Conservation (phyloP, 2,329 filamentous ascomycete genomes). For the Sporothrix brasiliensis region DNA sequence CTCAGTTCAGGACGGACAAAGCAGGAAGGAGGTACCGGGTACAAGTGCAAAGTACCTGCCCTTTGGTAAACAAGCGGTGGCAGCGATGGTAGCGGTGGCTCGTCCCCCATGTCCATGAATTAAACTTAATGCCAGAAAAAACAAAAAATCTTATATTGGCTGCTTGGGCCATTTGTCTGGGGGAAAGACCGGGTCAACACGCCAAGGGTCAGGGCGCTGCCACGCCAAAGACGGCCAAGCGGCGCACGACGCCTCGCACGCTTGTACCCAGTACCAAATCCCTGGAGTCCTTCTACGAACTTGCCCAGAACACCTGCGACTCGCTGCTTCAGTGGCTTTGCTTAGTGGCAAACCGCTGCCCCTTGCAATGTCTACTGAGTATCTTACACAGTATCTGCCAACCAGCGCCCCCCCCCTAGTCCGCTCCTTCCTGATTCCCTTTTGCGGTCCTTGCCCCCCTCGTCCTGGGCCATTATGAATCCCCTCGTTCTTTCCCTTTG, state of each 20-base stretch:
- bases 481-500: not conserved
- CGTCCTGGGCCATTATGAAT: not conserved
- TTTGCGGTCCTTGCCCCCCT: not conserved
- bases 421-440: conserved; percentile 9
- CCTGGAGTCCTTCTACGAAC: not conserved
- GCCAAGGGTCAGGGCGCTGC: conserved; percentile 3
- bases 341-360: not conserved
- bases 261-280: conserved; percentile 1
- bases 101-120: conserved; percentile 12
- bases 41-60: conserved; percentile 17
- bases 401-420: not conserved
- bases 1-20: not conserved
- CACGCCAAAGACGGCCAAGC: conserved; percentile 14
- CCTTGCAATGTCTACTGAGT: not conserved
- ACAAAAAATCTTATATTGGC: conserved; percentile 2
- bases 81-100: not conserved
- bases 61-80: too few species aligned
- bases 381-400: conserved; percentile 5
- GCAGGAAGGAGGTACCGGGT: conserved; percentile 1
- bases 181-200: conserved; percentile 1
- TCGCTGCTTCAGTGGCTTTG: not conserved
- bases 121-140: conserved; percentile 21
- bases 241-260: not conserved
- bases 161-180: conserved; percentile 12
- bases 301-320: not conserved